Evolutionary conservation across 1,139 yeast genomes (phyloP), one percentile per base, ranked within the genome.

Genomic region (Scheffersomyces illinoinensis): DNA sequence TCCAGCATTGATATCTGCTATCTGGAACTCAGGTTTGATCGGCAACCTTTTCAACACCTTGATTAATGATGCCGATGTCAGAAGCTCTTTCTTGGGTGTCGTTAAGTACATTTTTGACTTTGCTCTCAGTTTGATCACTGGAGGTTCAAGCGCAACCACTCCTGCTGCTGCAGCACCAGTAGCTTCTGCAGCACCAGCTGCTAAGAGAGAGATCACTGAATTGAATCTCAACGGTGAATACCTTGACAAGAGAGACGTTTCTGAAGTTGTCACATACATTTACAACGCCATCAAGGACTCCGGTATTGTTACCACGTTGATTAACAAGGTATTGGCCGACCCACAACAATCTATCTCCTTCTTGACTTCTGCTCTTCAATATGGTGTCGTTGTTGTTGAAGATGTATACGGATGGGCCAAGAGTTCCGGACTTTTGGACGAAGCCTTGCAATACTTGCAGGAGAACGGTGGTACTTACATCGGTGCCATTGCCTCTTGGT

Each of bases 1-100:
- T 61, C 82, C 83, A 58, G 72, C 79, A 58, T 79, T 81, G 67
- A 69, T 81, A 64, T 68, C 71, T 62, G 84, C 83, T 60, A 65
- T 81, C 62, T 79, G 76, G 78, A 70, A 78, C 67, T 79, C 84
- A 54, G 84, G 84, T 62, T 74, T 79, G 64, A 61, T 81, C 58
- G 72, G 72, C 58, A 71, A 71, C 54, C 65, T 79, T 57, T 78
- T 78, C 71, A 68, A 64, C 62, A 71, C 67, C 59, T 64, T 80
- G 56, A 62, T 75, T 56, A 73, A 77, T 66, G 81, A 78, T 67
- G 20, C 69, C 53, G 71, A 69, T 52, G 78, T 80, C 68, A 74
- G 74, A 67, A 57, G 66, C 55, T 78, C 82, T 51, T 70, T 80
- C 55, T 68, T 78, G 59, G 70, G 66, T 57, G 76, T 76, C 58